Evolutionary conservation across 108 stramenopile species (phyloP), one percentile per base, ranked within the genome.

Genomic region (Cyclotella atomus): DNA sequence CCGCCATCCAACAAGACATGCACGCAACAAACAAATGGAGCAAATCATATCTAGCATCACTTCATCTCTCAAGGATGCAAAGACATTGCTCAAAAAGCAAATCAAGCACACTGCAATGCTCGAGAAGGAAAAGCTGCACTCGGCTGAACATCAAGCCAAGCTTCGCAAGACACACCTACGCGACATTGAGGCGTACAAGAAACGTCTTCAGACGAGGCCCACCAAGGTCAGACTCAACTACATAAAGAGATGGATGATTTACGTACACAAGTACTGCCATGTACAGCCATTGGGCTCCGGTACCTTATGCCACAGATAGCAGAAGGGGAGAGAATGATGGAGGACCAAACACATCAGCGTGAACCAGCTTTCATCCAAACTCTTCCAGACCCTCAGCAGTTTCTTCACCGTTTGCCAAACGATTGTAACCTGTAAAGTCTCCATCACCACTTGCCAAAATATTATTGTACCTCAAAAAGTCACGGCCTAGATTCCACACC

Each of bases 321-420:
- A 97, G 73, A 57, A 97, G 75, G n/a, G 97, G 97, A 28, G 85
- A 89, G 70, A 84, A 90, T 75, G 53, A 45, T 17, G 98, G 98
- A 14, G 97, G 95, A 34, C 98, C 90, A 70, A 98, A 98, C 36
- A 98, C 95, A 83, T 98, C 98, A 17, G 94, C 97, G 72, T 97
- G 97, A n/a, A 97, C 93, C 52, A 97, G 66, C 72, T 97, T 97
- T 98, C 99, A 99, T 46, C 99, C 99, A 57, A 88, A 90, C 84
- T 99, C 99, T 76, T 99, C 99, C 83, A 96, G 73, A 50, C 93
- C 95, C 63, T 96, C 96, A 6, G 92, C 95, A 82, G 92, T 89
- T 70, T 97, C 97, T 87, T 99, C 98, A 65, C 97, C 97, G 17
- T 93, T 87, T 6, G 94, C 85, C 19, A 97, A 55, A 24, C 88